phyloP scores from a whole-genome alignment of 1,284 basidiomycete species.

The Ceratobasidium sp. region DNA sequence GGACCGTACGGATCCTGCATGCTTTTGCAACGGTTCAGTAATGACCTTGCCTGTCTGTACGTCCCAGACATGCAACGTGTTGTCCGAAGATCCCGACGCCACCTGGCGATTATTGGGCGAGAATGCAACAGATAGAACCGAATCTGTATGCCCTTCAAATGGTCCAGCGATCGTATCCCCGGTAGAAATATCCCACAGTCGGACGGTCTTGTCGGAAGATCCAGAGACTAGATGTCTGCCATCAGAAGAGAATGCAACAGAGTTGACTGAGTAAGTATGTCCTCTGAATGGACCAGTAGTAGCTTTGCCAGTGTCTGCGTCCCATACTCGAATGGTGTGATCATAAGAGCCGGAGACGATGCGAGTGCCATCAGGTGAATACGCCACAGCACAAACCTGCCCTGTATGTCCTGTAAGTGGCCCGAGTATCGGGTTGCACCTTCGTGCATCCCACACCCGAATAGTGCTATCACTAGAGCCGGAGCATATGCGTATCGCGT shows the following conservation, averaged over 20 bases:
- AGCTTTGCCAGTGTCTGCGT: constrained; percentile 4
- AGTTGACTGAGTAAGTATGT: constrained; percentile 9
- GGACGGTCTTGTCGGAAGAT: constrained; percentile 6
- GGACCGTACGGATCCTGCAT: neutral
- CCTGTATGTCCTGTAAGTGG: neutral
- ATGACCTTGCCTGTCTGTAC: no score
- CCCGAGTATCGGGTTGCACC: neutral
- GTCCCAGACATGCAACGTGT: constrained; percentile 37
- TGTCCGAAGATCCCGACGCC: constrained; percentile 36
- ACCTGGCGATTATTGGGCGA: constrained; percentile 36
- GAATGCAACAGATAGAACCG: constrained; percentile 7
- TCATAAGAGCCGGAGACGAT: constrained; percentile 17
- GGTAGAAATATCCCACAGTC: neutral
- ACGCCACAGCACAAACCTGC: neutral
- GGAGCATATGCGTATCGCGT: neutral
- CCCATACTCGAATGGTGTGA: constrained; percentile 8
- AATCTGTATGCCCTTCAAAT: neutral
- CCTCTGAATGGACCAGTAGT: neutral
- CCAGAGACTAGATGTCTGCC: constrained; percentile 7
- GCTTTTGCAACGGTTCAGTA: constrained; percentile 47
- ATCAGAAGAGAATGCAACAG: constrained; percentile 16
- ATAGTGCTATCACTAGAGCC: neutral
- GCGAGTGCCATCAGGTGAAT: neutral
- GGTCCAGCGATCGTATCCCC: neutral
- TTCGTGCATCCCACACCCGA: constrained; percentile 7